Conservation (phyloP, 106 monocot genomes). For the Iris macrosiphon region DNA sequence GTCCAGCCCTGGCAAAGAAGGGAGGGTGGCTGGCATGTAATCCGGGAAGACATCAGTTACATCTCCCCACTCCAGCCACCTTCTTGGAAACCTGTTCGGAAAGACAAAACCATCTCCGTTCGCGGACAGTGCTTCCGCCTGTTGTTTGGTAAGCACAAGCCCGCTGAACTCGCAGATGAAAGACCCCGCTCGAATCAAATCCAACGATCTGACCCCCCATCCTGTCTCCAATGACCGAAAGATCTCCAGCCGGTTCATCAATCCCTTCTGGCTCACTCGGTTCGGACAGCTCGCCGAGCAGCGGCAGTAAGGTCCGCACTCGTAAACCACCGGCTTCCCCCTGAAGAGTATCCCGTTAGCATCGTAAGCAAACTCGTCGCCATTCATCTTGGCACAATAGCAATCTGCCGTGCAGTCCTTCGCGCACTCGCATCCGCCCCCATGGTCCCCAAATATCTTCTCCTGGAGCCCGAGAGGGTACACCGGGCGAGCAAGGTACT, state of each 20-base stretch:
- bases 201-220: slow-evolving; percentile 51
- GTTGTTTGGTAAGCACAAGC: slow-evolving; percentile 20
- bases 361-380: slow-evolving; percentile 51
- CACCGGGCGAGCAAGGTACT: slow-evolving; percentile 26
- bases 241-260: slow-evolving; percentile 31
- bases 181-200: slow-evolving; percentile 46
- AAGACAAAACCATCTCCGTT: slow-evolving; percentile 21
- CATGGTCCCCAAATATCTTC: background rate
- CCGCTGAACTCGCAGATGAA: slow-evolving; percentile 51
- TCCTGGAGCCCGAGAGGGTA: slow-evolving; percentile 8
- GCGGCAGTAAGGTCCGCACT: slow-evolving; percentile 37
- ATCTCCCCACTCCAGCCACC: slow-evolving; percentile 56
- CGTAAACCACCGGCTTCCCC: slow-evolving; percentile 43
- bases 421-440: slow-evolving; percentile 32
- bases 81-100: slow-evolving; percentile 25
- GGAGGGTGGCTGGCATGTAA: background rate
- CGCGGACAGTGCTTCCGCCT: slow-evolving; percentile 9
- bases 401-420: slow-evolving; percentile 22
- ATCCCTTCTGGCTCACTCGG: slow-evolving; percentile 42
- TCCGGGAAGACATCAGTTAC: slow-evolving; percentile 25
- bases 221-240: slow-evolving; percentile 38
- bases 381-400: slow-evolving; percentile 30
- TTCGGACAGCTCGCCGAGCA: slow-evolving; percentile 37
- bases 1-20: slow-evolving; percentile 12
- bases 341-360: slow-evolving; percentile 27